Conservation (phyloP, 768 basidiomycete species). For the Boletales sp. region DNA sequence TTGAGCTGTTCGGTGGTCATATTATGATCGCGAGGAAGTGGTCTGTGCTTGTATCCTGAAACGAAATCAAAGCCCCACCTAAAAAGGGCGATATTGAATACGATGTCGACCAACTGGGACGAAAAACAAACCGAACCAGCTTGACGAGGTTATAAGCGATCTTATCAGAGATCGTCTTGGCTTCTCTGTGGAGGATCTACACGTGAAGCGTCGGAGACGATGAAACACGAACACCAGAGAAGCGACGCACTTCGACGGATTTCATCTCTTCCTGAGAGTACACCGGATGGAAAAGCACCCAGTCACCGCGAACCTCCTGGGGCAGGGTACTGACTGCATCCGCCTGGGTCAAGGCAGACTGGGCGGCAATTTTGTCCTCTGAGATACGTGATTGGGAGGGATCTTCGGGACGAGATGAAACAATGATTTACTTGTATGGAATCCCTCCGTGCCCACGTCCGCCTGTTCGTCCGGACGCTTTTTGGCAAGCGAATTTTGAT, state of each 20-base stretch:
- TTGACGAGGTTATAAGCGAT: constrained; percentile 63
- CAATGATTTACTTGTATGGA: constrained; percentile 27
- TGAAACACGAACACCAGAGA: not conserved
- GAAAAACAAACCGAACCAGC: constrained; percentile 40
- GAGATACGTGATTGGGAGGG: not conserved
- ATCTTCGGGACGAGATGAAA: not conserved
- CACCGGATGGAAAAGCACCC: constrained; percentile 93
- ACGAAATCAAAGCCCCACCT: constrained; percentile 78
- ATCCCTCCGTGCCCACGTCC: constrained; percentile 32
- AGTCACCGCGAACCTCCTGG: constrained; percentile 63
- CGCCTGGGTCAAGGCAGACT: constrained; percentile 19
- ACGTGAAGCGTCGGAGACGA: constrained; percentile 6
- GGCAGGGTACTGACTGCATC: constrained; percentile 54
- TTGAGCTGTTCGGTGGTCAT: constrained; percentile 74
- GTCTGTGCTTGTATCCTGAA: constrained; percentile 79
- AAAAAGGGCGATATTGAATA: constrained; percentile 1
- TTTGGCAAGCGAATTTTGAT: constrained; percentile 21
- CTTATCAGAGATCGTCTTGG: constrained; percentile 69
- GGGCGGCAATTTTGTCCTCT: constrained; percentile 25
- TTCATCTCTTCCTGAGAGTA: constrained; percentile 73
- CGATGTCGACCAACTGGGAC: constrained; percentile 1
- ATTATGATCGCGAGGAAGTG: constrained; percentile 54
- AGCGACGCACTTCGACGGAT: constrained; percentile 56
- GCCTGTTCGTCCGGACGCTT: constrained; percentile 21
- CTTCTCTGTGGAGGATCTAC: constrained; percentile 67